Evolutionary conservation across 2,329 filamentous ascomycete species (phyloP).

Genomic region (Fonsecaea multimorphosa): DNA sequence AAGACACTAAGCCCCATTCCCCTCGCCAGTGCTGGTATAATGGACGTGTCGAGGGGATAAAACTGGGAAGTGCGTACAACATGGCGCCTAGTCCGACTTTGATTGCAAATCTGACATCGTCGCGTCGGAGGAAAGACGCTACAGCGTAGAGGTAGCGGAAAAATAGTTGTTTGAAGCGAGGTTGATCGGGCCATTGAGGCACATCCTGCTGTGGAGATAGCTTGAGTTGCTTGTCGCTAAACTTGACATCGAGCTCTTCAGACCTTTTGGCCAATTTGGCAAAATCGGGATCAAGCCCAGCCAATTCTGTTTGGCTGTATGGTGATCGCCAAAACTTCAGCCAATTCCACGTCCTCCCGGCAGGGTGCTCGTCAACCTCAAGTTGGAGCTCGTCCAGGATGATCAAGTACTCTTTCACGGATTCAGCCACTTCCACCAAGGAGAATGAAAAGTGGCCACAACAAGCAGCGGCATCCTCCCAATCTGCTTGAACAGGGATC

Average conservation of each 20-base stretch:
- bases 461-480: constrained; percentile 96
- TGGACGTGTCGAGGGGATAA: constrained; percentile 76
- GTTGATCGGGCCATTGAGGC: constrained; percentile 24
- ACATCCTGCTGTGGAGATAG: constrained; percentile 17
- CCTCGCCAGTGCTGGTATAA: constrained; percentile 88
- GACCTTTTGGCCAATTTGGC: constrained; percentile 26
- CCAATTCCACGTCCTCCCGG: constrained; percentile 80
- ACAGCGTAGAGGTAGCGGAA: constrained; percentile 58
- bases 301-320: constrained; percentile 38
- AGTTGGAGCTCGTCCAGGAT: constrained; percentile 83
- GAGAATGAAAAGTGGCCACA: constrained; percentile 97
- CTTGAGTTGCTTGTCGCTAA: constrained; percentile 25
- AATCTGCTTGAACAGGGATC: constrained; percentile 82
- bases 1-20: constrained; percentile 94
- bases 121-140: constrained; percentile 63
- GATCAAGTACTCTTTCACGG: constrained; percentile 81
- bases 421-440: constrained; percentile 86
- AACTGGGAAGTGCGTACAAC: constrained; percentile 87
- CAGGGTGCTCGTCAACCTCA: constrained; percentile 66
- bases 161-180: constrained; percentile 33
- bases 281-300: constrained; percentile 37
- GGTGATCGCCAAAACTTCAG: constrained; percentile 71
- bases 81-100: constrained; percentile 93
- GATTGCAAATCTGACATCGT: constrained; percentile 78
- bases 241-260: constrained; percentile 36